A percentile compares a stretch with the other conserved stretches of the same genome.
These are phyloP conservation scores for Gossypium turneri DNA, from an alignment of 345 rosid species.

Conservation along the genomic window DNA sequence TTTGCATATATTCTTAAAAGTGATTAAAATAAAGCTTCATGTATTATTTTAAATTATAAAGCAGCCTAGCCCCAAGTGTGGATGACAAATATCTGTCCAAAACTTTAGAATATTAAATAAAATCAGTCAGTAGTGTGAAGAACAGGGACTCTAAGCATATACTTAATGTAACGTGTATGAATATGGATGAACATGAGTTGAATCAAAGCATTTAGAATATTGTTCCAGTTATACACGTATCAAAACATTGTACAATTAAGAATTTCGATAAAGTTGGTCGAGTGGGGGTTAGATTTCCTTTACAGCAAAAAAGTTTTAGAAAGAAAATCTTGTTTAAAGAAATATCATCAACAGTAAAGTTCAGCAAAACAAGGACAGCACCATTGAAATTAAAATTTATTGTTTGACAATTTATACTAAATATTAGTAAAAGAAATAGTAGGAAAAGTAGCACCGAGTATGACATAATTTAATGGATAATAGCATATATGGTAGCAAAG, in stretches of 20 bases:
- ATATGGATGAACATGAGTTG: slow-evolving; percentile 2
- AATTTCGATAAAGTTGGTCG: background rate
- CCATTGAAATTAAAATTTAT: background rate
- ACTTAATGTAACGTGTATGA: background rate
- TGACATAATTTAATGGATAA: slow-evolving; percentile 2
- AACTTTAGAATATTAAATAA: background rate
- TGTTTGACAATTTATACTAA: background rate
- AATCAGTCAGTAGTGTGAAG: background rate
- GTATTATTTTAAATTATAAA: background rate
- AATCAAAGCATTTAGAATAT: slow-evolving; percentile 8
- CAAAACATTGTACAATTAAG: background rate
- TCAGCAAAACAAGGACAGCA: background rate
- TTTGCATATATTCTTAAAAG: slow-evolving; percentile 4
- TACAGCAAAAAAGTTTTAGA: slow-evolving; percentile 2
- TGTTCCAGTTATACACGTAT: background rate
- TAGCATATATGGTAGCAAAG: slow-evolving; percentile 6
- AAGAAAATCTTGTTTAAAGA: background rate
- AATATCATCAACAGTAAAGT: background rate
- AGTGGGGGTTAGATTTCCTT: slow-evolving; percentile 8
- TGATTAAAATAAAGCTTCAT: background rate
- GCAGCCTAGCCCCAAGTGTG: background rate
- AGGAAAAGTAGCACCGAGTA: slow-evolving; percentile 23
- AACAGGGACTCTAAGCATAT: background rate
- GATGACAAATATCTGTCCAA: background rate
- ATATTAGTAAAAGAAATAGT: background rate